phyloP scores from a whole-genome alignment of 495 filamentous ascomycete genomes.

The Podospora appendiculata region DNA sequence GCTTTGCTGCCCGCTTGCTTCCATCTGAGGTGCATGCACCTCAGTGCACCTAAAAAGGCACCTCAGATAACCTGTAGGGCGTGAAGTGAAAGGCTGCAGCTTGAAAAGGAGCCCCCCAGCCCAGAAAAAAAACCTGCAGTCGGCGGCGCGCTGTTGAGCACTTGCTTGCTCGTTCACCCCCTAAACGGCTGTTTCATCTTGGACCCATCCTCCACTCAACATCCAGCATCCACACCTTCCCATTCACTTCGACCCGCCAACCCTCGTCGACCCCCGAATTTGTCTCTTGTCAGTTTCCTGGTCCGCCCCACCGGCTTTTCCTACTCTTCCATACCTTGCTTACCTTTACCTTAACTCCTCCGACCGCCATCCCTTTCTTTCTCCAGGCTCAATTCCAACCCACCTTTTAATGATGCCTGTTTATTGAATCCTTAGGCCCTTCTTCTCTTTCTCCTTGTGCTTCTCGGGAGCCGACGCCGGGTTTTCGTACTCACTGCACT shows the following conservation, averaged over 20 bases:
- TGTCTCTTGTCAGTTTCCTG: slow-evolving; percentile 6
- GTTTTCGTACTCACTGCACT: background rate
- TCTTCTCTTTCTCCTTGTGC: slow-evolving; percentile 7
- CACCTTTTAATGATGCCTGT: slow-evolving; percentile 21
- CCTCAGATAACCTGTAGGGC: too few relatives aligned
- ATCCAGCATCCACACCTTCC: slow-evolving; percentile 5
- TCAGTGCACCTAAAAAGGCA: too few relatives aligned
- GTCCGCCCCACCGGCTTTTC: slow-evolving; percentile 13
- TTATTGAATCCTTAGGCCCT: slow-evolving; percentile 18
- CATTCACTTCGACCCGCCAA: slow-evolving; percentile 9
- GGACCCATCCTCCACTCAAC: slow-evolving; percentile 3
- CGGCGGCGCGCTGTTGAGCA: background rate
- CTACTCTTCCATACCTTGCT: background rate
- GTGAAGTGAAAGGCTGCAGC: background rate
- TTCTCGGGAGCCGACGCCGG: background rate
- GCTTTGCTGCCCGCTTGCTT: too few relatives aligned
- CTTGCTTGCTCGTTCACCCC: slow-evolving; percentile 2
- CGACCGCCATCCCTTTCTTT: slow-evolving; percentile 15
- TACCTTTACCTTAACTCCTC: background rate
- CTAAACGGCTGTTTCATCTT: slow-evolving; percentile 20
- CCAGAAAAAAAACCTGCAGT: background rate
- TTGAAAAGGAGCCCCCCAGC: background rate
- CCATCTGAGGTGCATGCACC: too few relatives aligned
- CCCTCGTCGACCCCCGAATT: slow-evolving; percentile 11
- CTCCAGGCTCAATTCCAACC: slow-evolving; percentile 21